phyloP scores from a whole-genome alignment of 495 filamentous ascomycete genomes.

The Penicillium alfredii region DNA sequence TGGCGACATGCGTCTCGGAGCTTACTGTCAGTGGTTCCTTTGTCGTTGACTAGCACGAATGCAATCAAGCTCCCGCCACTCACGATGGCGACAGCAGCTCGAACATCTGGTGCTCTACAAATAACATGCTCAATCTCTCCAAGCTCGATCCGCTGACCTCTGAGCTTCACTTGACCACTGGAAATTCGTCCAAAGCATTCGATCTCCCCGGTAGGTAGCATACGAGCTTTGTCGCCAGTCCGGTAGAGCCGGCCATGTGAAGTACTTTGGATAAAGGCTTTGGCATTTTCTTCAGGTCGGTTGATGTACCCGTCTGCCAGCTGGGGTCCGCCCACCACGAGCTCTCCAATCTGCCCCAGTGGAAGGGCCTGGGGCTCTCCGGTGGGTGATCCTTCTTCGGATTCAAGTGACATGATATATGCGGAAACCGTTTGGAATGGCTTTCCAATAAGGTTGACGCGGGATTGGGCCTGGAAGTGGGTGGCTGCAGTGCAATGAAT shows the following conservation, averaged over 20 bases:
- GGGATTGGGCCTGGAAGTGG: slow-evolving; percentile 38
- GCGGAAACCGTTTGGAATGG: slow-evolving; percentile 72
- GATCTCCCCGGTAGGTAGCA: slow-evolving; percentile 60
- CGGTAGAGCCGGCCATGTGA: slow-evolving; percentile 60
- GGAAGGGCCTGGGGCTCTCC: slow-evolving; percentile 49
- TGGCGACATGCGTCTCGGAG: slow-evolving; percentile 54
- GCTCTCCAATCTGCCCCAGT: slow-evolving; percentile 69
- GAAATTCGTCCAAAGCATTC: slow-evolving; percentile 75
- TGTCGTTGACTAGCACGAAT: slow-evolving; percentile 52
- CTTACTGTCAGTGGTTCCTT: slow-evolving; percentile 18
- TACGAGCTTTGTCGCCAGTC: slow-evolving; percentile 75
- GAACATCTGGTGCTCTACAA: slow-evolving; percentile 45
- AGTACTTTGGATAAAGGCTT: slow-evolving; percentile 56
- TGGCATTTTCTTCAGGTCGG: slow-evolving; percentile 59
- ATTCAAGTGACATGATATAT: slow-evolving; percentile 50
- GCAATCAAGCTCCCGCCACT: slow-evolving; percentile 55
- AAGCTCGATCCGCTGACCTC: slow-evolving; percentile 76
- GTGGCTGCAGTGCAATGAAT: slow-evolving; percentile 66
- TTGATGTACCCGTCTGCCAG: slow-evolving; percentile 77
- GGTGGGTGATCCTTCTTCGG: slow-evolving; percentile 20
- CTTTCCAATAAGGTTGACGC: slow-evolving; percentile 60
- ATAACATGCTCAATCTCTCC: slow-evolving; percentile 75
- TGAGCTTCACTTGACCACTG: slow-evolving; percentile 73
- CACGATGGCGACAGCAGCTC: slow-evolving; percentile 53
- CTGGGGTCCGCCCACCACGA: slow-evolving; percentile 72